Conservation (phyloP, 73 alveolate species). For the Tetrahymena elliotti region DNA sequence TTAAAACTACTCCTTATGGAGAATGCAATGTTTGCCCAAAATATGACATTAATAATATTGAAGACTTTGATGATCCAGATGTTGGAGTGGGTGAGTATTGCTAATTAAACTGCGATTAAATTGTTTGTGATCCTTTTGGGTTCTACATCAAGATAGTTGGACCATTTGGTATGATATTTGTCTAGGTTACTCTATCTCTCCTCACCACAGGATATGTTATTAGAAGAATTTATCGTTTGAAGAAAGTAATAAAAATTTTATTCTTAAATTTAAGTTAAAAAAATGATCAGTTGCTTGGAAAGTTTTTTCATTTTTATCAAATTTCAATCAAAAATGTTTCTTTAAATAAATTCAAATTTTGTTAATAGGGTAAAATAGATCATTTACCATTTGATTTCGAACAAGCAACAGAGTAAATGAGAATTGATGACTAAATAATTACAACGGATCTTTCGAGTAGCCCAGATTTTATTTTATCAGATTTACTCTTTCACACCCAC, state of each 20-base stretch:
- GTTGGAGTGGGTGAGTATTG: neutral
- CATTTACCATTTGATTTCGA: slow-evolving; percentile 35
- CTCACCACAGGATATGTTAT: slow-evolving; percentile 12
- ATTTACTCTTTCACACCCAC: slow-evolving; percentile 31
- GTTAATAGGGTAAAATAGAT: neutral
- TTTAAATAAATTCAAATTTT: too few species aligned
- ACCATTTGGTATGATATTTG: neutral
- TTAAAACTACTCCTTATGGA: neutral
- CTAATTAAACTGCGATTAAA: neutral
- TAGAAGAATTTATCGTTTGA: slow-evolving; percentile 21
- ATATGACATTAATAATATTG: neutral
- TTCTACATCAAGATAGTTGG: slow-evolving; percentile 3
- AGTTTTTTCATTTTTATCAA: too few species aligned
- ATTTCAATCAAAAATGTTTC: too few species aligned
- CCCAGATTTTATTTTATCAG: slow-evolving; percentile 5
- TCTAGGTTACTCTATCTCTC: neutral
- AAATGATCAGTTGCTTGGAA: too few species aligned
- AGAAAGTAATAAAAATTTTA: neutral
- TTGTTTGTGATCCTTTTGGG: neutral
- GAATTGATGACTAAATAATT: slow-evolving; percentile 11
- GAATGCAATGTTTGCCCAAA: neutral
- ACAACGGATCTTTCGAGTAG: slow-evolving; percentile 10
- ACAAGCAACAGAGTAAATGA: slow-evolving; percentile 27
- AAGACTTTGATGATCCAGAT: slow-evolving; percentile 3
- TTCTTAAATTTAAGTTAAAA: too few species aligned